Base-by-base conservation (phyloP, 805 yeast genomes). In the Cyberlindnera subsufficiens region DNA sequence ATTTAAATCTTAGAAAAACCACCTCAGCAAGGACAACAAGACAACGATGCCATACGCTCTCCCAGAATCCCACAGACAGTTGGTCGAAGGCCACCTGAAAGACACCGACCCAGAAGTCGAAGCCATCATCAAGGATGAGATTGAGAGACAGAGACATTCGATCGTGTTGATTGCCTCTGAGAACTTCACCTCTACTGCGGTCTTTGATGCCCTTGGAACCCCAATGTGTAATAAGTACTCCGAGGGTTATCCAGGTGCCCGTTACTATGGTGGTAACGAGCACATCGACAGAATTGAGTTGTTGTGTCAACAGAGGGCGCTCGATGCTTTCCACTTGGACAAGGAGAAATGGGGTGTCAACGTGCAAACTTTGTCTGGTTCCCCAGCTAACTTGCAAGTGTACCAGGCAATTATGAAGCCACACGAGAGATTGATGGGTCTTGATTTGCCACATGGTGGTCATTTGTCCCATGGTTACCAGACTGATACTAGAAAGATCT, bases 221-320 rank as follows among this genome's bases (percentile, higher is more conserved):
- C 96, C 95, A 65, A 88, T 93, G 96, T 86, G 86, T 66, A 93
- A 93, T 80, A 93, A 93, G 75, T 93, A 93, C 73, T 89, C 97
- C 32, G 99, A 93, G 72, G 99, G 99, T 50, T 91, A 93, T 72
- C 99, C 99, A 47, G 98, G 98, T 54, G 97, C 95, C 51, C 82
- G 99, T 68, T 93, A 93, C 75, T 93, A 93, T 66, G 99, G 99
- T 67, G 98, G 98, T 65, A 93, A 93, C 68, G 95, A 93, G 75
- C 83, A 84, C 69, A 93, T 93, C 53, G 99, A 93, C 72, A 81
- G 86, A 67, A 88, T 90, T 64, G 99, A 93, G 72, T 66, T 77
- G 29, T 71, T 93, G 59, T 93, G 99, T 70, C 98, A 90, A 73
- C 71, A 85, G 60, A 84, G 99, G 70, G 99, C 99, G 38, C 74